Percentiles rank a stretch among this genome's conserved stretches.
Conservation (phyloP, 371 early-diverging fungal species). For the Mortierella sp. region DNA sequence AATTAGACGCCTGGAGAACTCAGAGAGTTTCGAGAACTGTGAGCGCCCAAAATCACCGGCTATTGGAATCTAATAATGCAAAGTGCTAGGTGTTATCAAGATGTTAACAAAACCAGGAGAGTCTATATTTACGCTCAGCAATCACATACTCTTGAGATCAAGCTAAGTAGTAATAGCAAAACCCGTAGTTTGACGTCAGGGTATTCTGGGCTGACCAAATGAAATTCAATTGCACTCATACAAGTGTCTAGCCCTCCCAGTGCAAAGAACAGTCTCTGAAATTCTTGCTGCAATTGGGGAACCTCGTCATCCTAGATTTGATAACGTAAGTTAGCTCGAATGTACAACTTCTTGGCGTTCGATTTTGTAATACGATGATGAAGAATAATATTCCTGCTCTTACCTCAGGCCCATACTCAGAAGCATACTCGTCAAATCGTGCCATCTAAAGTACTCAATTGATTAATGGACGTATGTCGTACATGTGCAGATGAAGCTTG, state of each 20-base stretch:
- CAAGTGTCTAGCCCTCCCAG: slow-evolving; percentile 37
- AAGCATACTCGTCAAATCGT: slow-evolving; percentile 32
- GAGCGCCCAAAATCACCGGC: slow-evolving; percentile 18
- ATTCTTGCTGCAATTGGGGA: slow-evolving; percentile 41
- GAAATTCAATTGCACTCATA: slow-evolving; percentile 35
- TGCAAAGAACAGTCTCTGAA: slow-evolving; percentile 22
- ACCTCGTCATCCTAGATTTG: slow-evolving; percentile 34
- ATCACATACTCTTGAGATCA: slow-evolving; percentile 37
- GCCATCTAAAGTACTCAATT: slow-evolving; percentile 14
- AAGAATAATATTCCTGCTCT: background rate
- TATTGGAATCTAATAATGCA: slow-evolving; percentile 19
- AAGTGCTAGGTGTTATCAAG: background rate
- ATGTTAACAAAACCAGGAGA: background rate
- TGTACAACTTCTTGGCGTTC: background rate
- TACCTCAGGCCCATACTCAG: slow-evolving; percentile 44
- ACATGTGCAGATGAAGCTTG: background rate
- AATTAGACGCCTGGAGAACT: slow-evolving; percentile 27
- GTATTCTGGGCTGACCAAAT: slow-evolving; percentile 11
- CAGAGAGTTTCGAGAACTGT: slow-evolving; percentile 16
- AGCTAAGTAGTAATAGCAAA: slow-evolving; percentile 16
- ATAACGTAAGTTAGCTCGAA: background rate
- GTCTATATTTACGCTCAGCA: too few species aligned
- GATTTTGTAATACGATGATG: background rate
- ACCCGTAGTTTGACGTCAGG: slow-evolving; percentile 26
- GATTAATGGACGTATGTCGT: background rate